These are phyloP conservation scores for Jatropha multifida DNA, from an alignment of 441 rosid genomes.

Conservation along the genomic window DNA sequence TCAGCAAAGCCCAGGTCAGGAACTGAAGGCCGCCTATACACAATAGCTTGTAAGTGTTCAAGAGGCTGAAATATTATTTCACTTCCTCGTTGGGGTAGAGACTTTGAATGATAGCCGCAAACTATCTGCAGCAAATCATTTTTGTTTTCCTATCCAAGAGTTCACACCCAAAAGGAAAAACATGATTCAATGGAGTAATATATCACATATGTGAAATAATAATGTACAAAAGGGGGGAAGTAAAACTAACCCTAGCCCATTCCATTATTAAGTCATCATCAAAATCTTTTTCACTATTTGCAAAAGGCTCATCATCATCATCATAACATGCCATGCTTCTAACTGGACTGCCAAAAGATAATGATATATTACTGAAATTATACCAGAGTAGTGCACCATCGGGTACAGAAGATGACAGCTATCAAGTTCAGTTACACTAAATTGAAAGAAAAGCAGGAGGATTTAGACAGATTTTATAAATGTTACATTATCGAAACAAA, in stretches of 20 bases:
- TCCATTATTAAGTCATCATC: slow-evolving; percentile 72
- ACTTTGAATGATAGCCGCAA: slow-evolving; percentile 76
- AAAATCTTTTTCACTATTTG: slow-evolving; percentile 54
- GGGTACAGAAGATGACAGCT: slow-evolving; percentile 15
- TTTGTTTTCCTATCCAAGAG: slow-evolving; percentile 66
- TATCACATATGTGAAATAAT: slow-evolving; percentile 12
- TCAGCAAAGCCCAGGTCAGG: slow-evolving; percentile 58
- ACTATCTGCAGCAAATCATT: slow-evolving; percentile 78
- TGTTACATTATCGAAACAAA: neutral
- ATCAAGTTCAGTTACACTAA: neutral
- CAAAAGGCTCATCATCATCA: slow-evolving; percentile 53
- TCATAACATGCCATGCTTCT: slow-evolving; percentile 73
- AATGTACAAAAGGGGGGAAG: slow-evolving; percentile 13
- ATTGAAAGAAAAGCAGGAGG: neutral
- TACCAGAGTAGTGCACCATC: neutral
- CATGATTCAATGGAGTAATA: slow-evolving; percentile 22
- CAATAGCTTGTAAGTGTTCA: slow-evolving; percentile 86
- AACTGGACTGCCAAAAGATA: slow-evolving; percentile 89
- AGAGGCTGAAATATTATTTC: slow-evolving; percentile 79
- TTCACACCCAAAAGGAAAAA: slow-evolving; percentile 22
- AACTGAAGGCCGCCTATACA: slow-evolving; percentile 61
- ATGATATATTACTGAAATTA: slow-evolving; percentile 39
- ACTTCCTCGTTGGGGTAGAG: slow-evolving; percentile 67
- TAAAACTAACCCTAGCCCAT: slow-evolving; percentile 88
- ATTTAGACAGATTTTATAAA: neutral